phyloP scores from a whole-genome alignment of 2,329 filamentous ascomycete species.

The Gaeumannomyces sp. region DNA sequence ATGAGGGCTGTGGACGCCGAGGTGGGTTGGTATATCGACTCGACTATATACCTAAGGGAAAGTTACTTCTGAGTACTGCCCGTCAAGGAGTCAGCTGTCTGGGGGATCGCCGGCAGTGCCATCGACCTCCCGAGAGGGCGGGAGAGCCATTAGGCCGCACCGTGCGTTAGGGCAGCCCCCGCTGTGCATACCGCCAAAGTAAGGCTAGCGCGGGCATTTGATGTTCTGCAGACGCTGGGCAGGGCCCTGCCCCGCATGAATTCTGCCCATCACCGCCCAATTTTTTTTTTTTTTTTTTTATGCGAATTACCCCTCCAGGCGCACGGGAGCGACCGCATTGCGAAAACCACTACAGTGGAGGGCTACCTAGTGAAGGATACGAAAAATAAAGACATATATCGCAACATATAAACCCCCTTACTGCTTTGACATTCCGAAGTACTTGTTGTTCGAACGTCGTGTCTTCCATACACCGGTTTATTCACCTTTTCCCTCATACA shows the following conservation, averaged over 20 bases:
- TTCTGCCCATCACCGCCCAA: too few species aligned
- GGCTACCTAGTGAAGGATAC: neutral
- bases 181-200: neutral
- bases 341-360: neutral
- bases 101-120: too few species aligned
- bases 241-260: neutral
- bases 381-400: neutral
- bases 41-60: neutral
- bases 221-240: neutral
- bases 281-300: too few species aligned
- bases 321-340: neutral
- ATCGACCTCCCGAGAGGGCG: neutral
- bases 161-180: neutral
- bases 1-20: neutral
- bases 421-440: neutral
- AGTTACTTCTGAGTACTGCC: neutral
- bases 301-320: neutral
- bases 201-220: neutral
- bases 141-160: neutral
- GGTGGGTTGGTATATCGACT: neutral
- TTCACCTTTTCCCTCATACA: neutral
- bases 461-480: neutral
- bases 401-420: neutral
- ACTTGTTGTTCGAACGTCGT: neutral
- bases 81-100: neutral